phyloP scores from a whole-genome alignment of 176 grass and related monocot species.

The Hordeum marinum region DNA sequence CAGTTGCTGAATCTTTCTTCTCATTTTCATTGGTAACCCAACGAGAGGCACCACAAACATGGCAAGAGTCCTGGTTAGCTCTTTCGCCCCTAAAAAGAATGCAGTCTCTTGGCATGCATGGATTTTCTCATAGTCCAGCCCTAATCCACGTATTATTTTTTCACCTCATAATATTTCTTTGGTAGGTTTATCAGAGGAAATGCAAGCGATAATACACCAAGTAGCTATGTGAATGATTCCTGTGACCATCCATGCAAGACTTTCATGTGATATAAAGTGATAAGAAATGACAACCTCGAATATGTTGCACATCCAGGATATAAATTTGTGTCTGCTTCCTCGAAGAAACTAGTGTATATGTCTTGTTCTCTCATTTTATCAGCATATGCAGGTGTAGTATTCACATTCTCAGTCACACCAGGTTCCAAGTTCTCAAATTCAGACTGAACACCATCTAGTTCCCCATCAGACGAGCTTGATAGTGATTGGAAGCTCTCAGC shows the following conservation, averaged over 20 bases:
- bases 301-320: background rate
- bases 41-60: background rate
- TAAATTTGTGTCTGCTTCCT: background rate
- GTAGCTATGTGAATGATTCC: background rate
- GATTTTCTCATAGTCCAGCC: constrained; percentile 19
- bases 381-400: background rate
- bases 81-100: background rate
- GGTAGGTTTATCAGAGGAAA: background rate
- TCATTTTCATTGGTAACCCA: background rate
- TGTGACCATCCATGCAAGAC: constrained; percentile 12
- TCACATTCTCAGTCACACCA: background rate
- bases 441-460: background rate
- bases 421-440: background rate
- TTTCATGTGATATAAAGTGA: constrained; percentile 11
- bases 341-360: background rate
- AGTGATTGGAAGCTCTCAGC: background rate
- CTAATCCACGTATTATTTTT: constrained; percentile 2
- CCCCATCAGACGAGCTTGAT: background rate
- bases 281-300: background rate
- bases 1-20: background rate
- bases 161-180: constrained; percentile 9
- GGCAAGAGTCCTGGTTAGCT: background rate
- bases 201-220: background rate
- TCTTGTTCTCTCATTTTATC: background rate
- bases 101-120: constrained; percentile 29